Evolutionary conservation across 306 rosid genomes (phyloP), one percentile per base, ranked within the genome.

Genomic region (Lablab purpureus): DNA sequence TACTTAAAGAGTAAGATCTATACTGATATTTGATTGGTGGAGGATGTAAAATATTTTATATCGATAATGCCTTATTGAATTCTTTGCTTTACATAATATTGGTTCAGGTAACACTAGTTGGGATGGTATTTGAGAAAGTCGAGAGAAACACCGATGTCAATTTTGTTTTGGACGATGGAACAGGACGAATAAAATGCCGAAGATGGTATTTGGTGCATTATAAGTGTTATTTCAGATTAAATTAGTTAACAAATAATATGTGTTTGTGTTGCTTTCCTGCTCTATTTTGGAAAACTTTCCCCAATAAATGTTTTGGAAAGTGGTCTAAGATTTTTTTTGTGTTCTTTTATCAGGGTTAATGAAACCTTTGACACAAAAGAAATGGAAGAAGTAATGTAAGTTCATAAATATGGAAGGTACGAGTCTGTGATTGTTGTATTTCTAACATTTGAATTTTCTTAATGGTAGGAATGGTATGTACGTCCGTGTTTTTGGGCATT

Each of bases 161-260:
- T 74, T 87, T 95, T 72, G 50, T 41, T 18, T 66, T 93, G 5
- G 98, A 95, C 45, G 99, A 95, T 73, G 99, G 99, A 80, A 95
- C 98, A 1, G 99, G 99, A 32, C 84, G 89, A 40, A 89, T 95
- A 49, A 86, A 78, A 52, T 91, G 98, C 55, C 86, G 88, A 84
- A 95, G 99, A 95, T 95, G 99, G 98, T 95, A 91, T 9, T 50
- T 1, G 7, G n/a, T 67, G 32, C 50, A 40, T 68, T 21, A 21
- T 50, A 19, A 56, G 30, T 67, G 68, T 17, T 82, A 15, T 46
- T 18, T 46, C 15, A 74, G 50, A 66, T 67, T 66, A 19, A 66
- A 5, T n/a, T 79, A 47, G 32, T 47, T 56, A 6, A 28, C 0
- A 25, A 37, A 32, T 25, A 71, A 23, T 50, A 19, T 45, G 28